A percentile compares a stretch with the other conserved stretches of the same genome.
Evolutionary conservation across 2,329 filamentous ascomycete species (phyloP).

Genomic region (Teratosphaeriaceae sp.): DNA sequence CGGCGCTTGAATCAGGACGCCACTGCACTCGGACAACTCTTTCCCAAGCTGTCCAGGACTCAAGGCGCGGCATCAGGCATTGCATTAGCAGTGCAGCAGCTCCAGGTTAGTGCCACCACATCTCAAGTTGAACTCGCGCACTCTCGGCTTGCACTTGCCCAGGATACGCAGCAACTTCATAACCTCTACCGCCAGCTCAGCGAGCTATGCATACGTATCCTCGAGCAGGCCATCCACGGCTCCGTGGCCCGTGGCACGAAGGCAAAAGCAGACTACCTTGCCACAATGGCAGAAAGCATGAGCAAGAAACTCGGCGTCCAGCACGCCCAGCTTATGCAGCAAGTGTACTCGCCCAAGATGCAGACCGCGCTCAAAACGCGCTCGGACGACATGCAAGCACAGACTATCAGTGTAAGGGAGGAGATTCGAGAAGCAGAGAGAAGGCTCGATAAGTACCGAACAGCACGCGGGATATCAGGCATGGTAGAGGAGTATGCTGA

Average conservation of each 20-base stretch:
- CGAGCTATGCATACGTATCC: conserved; percentile 33
- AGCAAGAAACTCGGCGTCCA: conserved; percentile 33
- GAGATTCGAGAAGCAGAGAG: conserved; percentile 28
- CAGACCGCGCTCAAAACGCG: conserved; percentile 28
- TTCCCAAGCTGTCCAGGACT: too few relatives aligned
- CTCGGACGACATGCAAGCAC: conserved; percentile 24
- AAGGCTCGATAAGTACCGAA: conserved; percentile 32
- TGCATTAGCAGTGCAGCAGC: conserved; percentile 10
- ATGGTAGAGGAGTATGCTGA: conserved; percentile 34
- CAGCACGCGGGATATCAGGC: conserved; percentile 31
- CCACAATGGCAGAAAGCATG: conserved; percentile 36
- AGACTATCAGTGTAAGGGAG: conserved; percentile 25
- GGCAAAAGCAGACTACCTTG: conserved; percentile 38
- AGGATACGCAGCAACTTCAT: conserved; percentile 29
- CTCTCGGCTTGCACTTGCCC: conserved; percentile 28
- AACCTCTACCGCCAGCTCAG: conserved; percentile 32
- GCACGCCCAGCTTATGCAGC: conserved; percentile 19
- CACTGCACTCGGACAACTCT: conserved; percentile 28
- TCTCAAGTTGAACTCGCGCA: conserved; percentile 20
- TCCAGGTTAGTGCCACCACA: conserved; percentile 15
- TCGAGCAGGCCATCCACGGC: conserved; percentile 44
- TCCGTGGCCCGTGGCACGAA: conserved; percentile 35
- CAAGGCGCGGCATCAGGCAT: too few relatives aligned
- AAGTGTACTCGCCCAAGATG: conserved; percentile 19
- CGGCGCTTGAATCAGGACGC: conserved; percentile 26